Conservation (phyloP, 345 rosid species). For the Hibiscus mutabilis region DNA sequence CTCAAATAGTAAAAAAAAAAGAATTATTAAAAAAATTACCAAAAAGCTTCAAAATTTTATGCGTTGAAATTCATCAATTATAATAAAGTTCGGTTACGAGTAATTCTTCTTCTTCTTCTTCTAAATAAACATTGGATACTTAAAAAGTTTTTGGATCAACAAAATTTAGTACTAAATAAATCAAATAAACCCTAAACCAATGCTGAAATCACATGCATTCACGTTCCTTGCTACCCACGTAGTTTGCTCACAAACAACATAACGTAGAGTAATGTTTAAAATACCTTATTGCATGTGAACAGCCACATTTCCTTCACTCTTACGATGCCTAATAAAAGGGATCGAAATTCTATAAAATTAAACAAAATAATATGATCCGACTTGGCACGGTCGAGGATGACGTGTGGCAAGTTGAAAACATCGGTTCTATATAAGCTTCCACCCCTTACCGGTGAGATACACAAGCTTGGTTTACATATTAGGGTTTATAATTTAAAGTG, state of each 20-base stretch:
- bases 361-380: background rate
- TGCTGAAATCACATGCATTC: slow-evolving; percentile 33
- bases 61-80: background rate
- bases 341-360: background rate
- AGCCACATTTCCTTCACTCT: slow-evolving; percentile 20
- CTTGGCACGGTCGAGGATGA: background rate
- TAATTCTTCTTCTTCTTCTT: background rate
- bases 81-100: slow-evolving; percentile 5
- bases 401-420: slow-evolving; percentile 7
- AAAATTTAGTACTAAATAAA: background rate
- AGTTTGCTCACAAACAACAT: background rate
- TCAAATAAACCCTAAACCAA: slow-evolving; percentile 22
- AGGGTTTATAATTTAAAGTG: background rate
- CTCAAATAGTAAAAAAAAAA: too few relatives aligned
- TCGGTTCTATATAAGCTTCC: slow-evolving; percentile 22
- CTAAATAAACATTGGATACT: background rate
- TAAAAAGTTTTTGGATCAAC: slow-evolving; percentile 17
- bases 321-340: slow-evolving; percentile 8
- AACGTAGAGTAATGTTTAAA: slow-evolving; percentile 25
- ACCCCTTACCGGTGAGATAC: background rate
- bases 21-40: too few relatives aligned
- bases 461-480: slow-evolving; percentile 17
- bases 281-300: slow-evolving; percentile 25
- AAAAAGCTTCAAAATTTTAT: too few relatives aligned
- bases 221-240: slow-evolving; percentile 15